A percentile compares a stretch with the other conserved stretches of the same genome.
Conservation (phyloP, 2,329 filamentous ascomycete species). For the Pleurostoma richardsiae region DNA sequence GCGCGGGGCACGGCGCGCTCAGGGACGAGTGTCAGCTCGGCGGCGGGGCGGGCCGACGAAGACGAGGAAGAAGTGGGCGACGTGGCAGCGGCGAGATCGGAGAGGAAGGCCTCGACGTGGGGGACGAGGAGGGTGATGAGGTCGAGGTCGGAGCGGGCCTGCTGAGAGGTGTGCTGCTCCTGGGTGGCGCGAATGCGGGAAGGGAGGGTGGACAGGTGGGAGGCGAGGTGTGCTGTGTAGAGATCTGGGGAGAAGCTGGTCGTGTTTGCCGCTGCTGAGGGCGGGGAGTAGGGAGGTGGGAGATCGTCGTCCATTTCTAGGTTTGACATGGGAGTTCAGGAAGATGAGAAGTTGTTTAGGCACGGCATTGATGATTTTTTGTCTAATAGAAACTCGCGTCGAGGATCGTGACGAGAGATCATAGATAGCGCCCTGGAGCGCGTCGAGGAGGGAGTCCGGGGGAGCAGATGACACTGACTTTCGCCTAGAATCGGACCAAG, state of each 20-base stretch:
- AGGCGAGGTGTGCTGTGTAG: conserved; percentile 17
- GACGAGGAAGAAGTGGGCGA: no score
- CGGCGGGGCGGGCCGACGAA: conserved; percentile 19
- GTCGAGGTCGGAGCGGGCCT: conserved; percentile 29
- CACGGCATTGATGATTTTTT: no score
- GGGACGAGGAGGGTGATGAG: conserved; percentile 33
- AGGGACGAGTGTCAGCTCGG: conserved; percentile 41
- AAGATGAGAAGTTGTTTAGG: no score
- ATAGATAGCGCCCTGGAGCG: no score
- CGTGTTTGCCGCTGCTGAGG: background rate
- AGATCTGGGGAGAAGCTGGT: background rate
- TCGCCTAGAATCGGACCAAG: no score
- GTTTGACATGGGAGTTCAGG: no score
- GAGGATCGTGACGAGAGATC: no score
- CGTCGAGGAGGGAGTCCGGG: no score
- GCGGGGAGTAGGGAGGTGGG: conserved; percentile 7
- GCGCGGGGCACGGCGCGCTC: conserved; percentile 27
- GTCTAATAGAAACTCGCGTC: no score
- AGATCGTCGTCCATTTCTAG: background rate
- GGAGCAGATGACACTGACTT: no score
- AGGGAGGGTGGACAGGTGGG: conserved; percentile 29
- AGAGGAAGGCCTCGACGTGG: conserved; percentile 34
- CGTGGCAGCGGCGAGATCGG: conserved; percentile 21
- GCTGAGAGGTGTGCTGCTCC: conserved; percentile 23
- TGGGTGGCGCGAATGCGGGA: conserved; percentile 28